phyloP scores from a whole-genome alignment of 306 rosid genomes.

The Lithocarpus polystachyus region DNA sequence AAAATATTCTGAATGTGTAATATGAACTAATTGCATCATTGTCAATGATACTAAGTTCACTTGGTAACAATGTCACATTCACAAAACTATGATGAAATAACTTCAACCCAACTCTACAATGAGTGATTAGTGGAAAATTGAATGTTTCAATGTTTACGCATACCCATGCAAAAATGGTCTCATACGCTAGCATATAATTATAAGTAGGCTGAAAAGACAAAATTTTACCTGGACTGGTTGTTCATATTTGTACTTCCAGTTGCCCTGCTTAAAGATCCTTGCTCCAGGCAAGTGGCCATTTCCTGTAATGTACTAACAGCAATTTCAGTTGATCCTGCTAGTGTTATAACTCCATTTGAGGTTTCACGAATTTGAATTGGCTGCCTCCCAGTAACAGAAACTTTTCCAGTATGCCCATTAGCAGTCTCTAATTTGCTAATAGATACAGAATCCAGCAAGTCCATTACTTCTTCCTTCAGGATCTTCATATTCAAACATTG shows the following conservation, averaged over 20 bases:
- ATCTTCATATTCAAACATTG: conserved; percentile 52
- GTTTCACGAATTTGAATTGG: conserved; percentile 77
- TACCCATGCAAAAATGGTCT: neutral
- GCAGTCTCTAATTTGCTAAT: conserved; percentile 50
- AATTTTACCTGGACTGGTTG: conserved; percentile 71
- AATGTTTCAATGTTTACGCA: conserved; percentile 8
- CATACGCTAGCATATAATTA: neutral
- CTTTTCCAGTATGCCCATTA: conserved; percentile 58
- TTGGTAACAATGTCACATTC: neutral
- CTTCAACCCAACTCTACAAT: neutral
- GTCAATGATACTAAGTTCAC: neutral
- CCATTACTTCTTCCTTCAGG: conserved; percentile 79
- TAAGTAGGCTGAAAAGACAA: conserved; percentile 11
- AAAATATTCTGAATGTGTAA: neutral
- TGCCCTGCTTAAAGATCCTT: conserved; percentile 73
- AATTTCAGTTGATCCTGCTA: conserved; percentile 71
- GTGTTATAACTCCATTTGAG: conserved; percentile 69
- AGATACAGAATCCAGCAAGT: conserved; percentile 60
- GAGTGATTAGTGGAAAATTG: neutral
- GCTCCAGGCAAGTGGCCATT: conserved; percentile 77
- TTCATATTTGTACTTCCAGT: conserved; percentile 92
- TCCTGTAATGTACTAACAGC: conserved; percentile 63
- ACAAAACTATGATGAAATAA: neutral
- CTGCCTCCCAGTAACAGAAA: conserved; percentile 47
- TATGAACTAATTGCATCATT: neutral